Evolutionary conservation across 1,284 basidiomycete species (phyloP).

Genomic region (Apiotrichum montevideense): DNA sequence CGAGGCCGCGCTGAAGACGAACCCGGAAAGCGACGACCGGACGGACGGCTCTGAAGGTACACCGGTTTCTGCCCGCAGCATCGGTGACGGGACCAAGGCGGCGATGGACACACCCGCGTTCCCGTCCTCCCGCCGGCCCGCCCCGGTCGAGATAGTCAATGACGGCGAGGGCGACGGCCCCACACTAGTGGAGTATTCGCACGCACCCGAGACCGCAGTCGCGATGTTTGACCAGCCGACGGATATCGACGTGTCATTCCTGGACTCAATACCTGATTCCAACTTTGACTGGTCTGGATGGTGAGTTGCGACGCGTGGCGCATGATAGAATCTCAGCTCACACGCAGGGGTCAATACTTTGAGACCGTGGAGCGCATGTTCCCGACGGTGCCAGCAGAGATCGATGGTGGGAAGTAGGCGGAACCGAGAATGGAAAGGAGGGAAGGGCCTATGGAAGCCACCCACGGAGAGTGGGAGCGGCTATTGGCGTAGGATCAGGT

Average conservation of each 20-base stretch:
- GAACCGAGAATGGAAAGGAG: not conserved
- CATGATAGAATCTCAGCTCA: not conserved
- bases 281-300: conserved; percentile 71
- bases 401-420: not conserved
- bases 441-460: too few species aligned
- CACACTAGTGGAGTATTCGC: conserved; percentile 7
- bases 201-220: conserved; percentile 4
- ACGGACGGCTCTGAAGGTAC: conserved; percentile 41
- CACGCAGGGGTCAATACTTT: conserved; percentile 17
- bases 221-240: conserved; percentile 8
- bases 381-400: not conserved
- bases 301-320: conserved; percentile 7
- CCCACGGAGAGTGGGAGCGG: too few species aligned
- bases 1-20: conserved; percentile 75
- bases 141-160: conserved; percentile 1
- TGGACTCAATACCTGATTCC: conserved; percentile 73
- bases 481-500: too few species aligned
- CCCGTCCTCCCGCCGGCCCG: conserved; percentile 12
- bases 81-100: conserved; percentile 2
- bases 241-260: conserved; percentile 58
- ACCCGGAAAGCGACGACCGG: conserved; percentile 27
- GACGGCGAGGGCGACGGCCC: conserved; percentile 8
- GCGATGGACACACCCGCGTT: not conserved
- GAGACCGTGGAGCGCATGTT: conserved; percentile 16
- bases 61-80: conserved; percentile 54